These are phyloP conservation scores for Cercospora zeina DNA, from an alignment of 2,329 filamentous ascomycete species.

Conservation along the genomic window DNA sequence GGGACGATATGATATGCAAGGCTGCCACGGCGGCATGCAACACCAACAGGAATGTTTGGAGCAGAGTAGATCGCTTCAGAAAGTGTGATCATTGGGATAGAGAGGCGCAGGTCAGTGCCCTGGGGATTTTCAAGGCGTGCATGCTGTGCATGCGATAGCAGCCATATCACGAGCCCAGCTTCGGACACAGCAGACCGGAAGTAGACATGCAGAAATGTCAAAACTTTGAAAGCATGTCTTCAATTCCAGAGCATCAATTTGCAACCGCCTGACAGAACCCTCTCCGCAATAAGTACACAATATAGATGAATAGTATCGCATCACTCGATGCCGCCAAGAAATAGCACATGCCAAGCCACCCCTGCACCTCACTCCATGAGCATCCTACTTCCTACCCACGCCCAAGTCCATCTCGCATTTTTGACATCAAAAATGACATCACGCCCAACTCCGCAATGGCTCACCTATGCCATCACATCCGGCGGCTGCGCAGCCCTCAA, in stretches of 20 bases:
- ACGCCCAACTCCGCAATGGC: constrained; percentile 45
- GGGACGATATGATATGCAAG: neutral
- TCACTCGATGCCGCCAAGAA: neutral
- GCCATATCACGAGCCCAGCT: neutral
- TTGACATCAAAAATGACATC: constrained; percentile 13
- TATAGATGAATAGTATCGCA: neutral
- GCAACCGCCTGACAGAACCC: too few species aligned
- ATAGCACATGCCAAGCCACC: neutral
- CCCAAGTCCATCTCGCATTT: neutral
- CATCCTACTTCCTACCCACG: neutral
- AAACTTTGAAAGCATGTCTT: neutral
- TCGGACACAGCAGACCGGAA: neutral
- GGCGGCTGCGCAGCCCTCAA: constrained; percentile 79
- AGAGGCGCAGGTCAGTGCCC: neutral
- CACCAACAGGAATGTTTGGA: too few species aligned
- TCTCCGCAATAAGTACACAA: neutral
- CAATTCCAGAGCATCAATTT: neutral
- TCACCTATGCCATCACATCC: constrained; percentile 69
- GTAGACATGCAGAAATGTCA: neutral
- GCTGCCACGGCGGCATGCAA: neutral
- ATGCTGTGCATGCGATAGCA: neutral
- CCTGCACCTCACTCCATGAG: neutral
- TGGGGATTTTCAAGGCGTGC: neutral
- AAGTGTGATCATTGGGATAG: neutral
- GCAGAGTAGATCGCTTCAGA: neutral